Conservation (phyloP, 2,329 filamentous ascomycete genomes). For the Talaromyces sp. region DNA sequence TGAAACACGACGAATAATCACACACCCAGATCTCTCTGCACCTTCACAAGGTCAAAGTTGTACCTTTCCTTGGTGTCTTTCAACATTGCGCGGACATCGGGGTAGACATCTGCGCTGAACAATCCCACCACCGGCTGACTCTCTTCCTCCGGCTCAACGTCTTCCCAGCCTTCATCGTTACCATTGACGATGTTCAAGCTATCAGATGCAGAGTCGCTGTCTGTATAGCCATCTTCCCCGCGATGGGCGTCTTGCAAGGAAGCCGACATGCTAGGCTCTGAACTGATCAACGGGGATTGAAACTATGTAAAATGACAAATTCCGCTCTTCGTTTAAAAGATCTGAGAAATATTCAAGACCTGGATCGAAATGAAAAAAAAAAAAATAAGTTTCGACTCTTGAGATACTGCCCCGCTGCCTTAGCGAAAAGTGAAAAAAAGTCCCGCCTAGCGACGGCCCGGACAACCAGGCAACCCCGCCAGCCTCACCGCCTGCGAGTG, state of each 20-base stretch:
- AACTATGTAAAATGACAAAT: not conserved
- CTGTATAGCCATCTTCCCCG: slow-evolving; percentile 22
- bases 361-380: not conserved
- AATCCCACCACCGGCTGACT: slow-evolving; percentile 65
- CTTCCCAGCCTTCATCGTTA: slow-evolving; percentile 56
- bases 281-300: not conserved
- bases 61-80: slow-evolving; percentile 65
- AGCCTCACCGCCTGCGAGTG: slow-evolving; percentile 20
- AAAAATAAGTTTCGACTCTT: not conserved
- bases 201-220: slow-evolving; percentile 24
- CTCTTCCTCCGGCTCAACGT: slow-evolving; percentile 63
- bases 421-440: not conserved
- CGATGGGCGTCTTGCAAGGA: slow-evolving; percentile 6
- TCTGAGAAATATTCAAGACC: too few species aligned
- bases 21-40: slow-evolving; percentile 54
- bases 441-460: slow-evolving; percentile 13
- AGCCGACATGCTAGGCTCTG: slow-evolving; percentile 18
- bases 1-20: slow-evolving; percentile 25
- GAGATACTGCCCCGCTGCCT: not conserved
- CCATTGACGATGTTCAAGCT: slow-evolving; percentile 47
- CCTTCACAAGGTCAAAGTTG: slow-evolving; percentile 64
- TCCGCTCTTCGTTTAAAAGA: not conserved
- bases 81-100: slow-evolving; percentile 65
- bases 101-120: slow-evolving; percentile 65
- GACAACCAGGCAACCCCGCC: slow-evolving; percentile 21